phyloP scores from a whole-genome alignment of 345 rosid species.

The Punica granatum region DNA sequence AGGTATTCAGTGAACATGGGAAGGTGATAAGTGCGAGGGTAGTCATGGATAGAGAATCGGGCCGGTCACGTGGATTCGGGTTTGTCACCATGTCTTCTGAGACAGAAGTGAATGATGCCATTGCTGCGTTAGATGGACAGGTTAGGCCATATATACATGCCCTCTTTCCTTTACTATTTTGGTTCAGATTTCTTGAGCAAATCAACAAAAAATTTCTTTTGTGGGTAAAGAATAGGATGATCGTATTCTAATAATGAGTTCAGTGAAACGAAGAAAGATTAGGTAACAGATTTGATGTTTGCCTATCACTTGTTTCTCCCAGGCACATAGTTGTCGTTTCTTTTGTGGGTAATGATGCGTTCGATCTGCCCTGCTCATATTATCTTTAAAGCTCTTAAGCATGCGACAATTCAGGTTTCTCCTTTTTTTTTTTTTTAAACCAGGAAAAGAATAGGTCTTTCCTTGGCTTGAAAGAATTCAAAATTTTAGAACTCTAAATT shows the following conservation, averaged over 20 bases:
- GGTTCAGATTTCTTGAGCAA: background rate
- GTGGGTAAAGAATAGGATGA: no score
- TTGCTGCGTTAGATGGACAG: constrained; percentile 93
- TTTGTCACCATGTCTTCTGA: constrained; percentile 80
- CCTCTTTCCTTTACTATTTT: background rate
- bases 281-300: no score
- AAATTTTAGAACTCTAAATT: background rate
- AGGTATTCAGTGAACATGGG: constrained; percentile 84
- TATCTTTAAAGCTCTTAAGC: background rate
- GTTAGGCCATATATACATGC: constrained; percentile 23
- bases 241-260: no score
- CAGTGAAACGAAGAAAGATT: no score
- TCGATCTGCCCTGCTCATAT: background rate
- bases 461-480: no score
- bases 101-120: constrained; percentile 77
- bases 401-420: background rate
- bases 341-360: background rate
- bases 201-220: no score
- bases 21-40: constrained; percentile 80
- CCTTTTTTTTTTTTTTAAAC: background rate
- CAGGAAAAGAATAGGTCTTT: no score
- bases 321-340: no score
- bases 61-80: constrained; percentile 96
- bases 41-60: constrained; percentile 72
- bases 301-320: no score